These are phyloP conservation scores for Pleurozium schreberi DNA, from an alignment of 225 moss, liverwort and hornwort genomes.

Conservation along the genomic window DNA sequence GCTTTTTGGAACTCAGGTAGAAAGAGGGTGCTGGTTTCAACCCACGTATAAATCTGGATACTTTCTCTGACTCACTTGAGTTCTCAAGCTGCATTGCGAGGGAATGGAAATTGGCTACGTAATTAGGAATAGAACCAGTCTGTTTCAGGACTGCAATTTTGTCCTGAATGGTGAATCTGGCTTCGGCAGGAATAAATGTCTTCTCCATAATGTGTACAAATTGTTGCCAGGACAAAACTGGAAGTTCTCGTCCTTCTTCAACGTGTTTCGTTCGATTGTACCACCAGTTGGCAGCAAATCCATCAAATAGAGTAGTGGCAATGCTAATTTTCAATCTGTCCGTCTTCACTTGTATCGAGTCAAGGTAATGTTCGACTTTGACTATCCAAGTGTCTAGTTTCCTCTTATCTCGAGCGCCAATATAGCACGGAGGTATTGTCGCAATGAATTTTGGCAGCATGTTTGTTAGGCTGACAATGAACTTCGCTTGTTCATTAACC, in stretches of 20 bases:
- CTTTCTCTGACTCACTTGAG: constrained; percentile 27
- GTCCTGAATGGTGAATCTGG: constrained; percentile 13
- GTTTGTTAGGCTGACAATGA: constrained; percentile 28
- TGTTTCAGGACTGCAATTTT: constrained; percentile 25
- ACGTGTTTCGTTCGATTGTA: constrained; percentile 18
- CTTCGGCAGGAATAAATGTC: constrained; percentile 30
- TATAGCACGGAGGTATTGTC: constrained; percentile 32
- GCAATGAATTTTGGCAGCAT: constrained; percentile 40
- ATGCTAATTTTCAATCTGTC: constrained; percentile 38
- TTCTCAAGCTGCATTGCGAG: constrained; percentile 14
- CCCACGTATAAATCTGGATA: constrained; percentile 28
- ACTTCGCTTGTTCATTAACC: constrained; percentile 30
- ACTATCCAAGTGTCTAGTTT: constrained; percentile 37
- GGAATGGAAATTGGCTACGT: constrained; percentile 28
- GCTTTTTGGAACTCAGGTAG: constrained; percentile 17
- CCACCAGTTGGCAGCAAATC: constrained; percentile 42
- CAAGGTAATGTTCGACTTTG: constrained; percentile 36
- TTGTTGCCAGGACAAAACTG: constrained; percentile 31
- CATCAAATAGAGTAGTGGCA: constrained; percentile 40
- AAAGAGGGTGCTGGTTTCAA: constrained; percentile 32
- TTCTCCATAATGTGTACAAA: constrained; percentile 32
- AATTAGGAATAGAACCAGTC: constrained; percentile 30
- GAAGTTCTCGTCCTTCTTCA: constrained; percentile 23
- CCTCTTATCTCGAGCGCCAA: constrained; percentile 30
- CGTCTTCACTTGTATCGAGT: constrained; percentile 38